phyloP scores from a whole-genome alignment of 768 basidiomycete species.

The Termitomyces sp. region DNA sequence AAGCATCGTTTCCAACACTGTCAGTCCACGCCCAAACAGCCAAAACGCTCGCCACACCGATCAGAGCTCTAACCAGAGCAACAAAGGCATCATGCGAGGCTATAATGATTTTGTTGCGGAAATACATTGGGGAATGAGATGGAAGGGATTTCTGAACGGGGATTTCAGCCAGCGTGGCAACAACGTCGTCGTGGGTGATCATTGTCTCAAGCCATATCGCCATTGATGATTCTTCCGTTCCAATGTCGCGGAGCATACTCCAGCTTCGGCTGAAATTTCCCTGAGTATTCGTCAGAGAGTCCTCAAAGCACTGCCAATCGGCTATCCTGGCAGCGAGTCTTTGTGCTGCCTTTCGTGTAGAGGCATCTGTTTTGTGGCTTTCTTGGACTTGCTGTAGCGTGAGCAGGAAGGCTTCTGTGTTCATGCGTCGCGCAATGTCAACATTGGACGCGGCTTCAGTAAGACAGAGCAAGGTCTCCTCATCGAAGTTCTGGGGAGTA shows the following conservation, averaged over 20 bases:
- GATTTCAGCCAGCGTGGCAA: slow-evolving; percentile 37
- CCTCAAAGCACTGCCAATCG: slow-evolving; percentile 58
- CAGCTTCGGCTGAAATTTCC: slow-evolving; percentile 47
- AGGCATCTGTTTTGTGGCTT: slow-evolving; percentile 30
- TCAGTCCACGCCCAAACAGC: slow-evolving; percentile 80
- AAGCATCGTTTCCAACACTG: slow-evolving; percentile 58
- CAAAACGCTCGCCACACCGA: slow-evolving; percentile 64
- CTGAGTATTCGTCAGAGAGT: slow-evolving; percentile 49
- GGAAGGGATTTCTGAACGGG: slow-evolving; percentile 27
- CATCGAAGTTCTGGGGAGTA: slow-evolving; percentile 45
- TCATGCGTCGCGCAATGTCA: slow-evolving; percentile 54
- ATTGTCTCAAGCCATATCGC: slow-evolving; percentile 74
- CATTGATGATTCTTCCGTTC: slow-evolving; percentile 58
- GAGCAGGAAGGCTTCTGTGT: slow-evolving; percentile 36
- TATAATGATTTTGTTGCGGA: slow-evolving; percentile 21
- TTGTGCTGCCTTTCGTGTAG: slow-evolving; percentile 38
- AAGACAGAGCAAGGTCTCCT: slow-evolving; percentile 50
- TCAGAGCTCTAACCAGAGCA: slow-evolving; percentile 55
- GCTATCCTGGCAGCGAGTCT: slow-evolving; percentile 44
- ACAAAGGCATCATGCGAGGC: slow-evolving; percentile 55
- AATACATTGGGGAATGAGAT: slow-evolving; percentile 32
- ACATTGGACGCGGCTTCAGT: slow-evolving; percentile 61
- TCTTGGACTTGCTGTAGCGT: slow-evolving; percentile 31
- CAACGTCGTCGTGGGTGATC: slow-evolving; percentile 50
- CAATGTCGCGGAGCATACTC: slow-evolving; percentile 53